phyloP scores from a whole-genome alignment of 2,329 filamentous ascomycete genomes.

The Harringtonia aguacate region DNA sequence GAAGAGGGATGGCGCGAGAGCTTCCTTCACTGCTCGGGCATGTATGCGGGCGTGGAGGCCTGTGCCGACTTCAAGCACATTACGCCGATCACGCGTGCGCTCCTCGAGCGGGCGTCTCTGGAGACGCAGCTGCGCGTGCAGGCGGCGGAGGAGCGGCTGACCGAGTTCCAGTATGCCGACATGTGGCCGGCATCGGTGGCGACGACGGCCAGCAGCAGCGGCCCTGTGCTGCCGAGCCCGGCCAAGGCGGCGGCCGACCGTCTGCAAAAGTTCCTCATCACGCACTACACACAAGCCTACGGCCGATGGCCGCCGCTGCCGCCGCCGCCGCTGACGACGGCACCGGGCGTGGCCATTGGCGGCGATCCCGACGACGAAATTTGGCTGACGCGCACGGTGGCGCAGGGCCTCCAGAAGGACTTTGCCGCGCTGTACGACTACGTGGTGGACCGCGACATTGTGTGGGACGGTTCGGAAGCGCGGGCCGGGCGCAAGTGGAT shows the following conservation, averaged over 20 bases:
- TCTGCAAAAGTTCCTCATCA: slow-evolving; percentile 48
- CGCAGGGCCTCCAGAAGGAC: slow-evolving; percentile 48
- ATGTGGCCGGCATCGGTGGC: slow-evolving; percentile 40
- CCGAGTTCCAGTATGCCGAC: slow-evolving; percentile 47
- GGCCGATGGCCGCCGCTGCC: slow-evolving; percentile 46
- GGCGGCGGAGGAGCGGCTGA: slow-evolving; percentile 50
- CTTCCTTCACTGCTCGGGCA: slow-evolving; percentile 56
- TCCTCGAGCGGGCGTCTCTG: slow-evolving; percentile 50
- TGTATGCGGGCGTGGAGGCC: slow-evolving; percentile 43
- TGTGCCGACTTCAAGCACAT: slow-evolving; percentile 46
- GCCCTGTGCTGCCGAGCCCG: slow-evolving; percentile 20
- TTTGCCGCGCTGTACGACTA: slow-evolving; percentile 63
- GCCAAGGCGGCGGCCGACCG: slow-evolving; percentile 46
- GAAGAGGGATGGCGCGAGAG: slow-evolving; percentile 57
- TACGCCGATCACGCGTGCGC: slow-evolving; percentile 49
- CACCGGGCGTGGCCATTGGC: slow-evolving; percentile 8
- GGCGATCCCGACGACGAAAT: slow-evolving; percentile 29
- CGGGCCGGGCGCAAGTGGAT: slow-evolving; percentile 54
- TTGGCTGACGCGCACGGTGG: slow-evolving; percentile 52
- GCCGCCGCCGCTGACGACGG: slow-evolving; percentile 5
- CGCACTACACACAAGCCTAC: slow-evolving; percentile 44
- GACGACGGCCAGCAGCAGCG: slow-evolving; percentile 16
- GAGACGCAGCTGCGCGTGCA: slow-evolving; percentile 53
- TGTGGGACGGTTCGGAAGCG: slow-evolving; percentile 54
- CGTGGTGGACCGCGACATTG: slow-evolving; percentile 54